Evolutionary conservation across 2,329 filamentous ascomycete genomes (phyloP).

Genomic region (Fusarium circinatum): DNA sequence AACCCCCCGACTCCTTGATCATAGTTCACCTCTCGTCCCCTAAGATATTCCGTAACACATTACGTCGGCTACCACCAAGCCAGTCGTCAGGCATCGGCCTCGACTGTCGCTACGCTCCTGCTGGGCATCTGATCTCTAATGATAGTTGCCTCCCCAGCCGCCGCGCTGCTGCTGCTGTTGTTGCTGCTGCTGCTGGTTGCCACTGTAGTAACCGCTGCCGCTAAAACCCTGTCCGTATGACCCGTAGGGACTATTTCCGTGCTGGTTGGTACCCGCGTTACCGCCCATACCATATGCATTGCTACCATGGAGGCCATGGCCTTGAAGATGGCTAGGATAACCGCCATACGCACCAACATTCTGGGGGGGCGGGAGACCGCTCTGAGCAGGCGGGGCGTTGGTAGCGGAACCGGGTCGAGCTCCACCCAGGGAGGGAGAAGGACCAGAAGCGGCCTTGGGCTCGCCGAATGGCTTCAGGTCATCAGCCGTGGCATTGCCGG

Average conservation of each 20-base stretch:
- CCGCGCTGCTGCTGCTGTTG: slow-evolving; percentile 54
- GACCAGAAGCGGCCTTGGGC: slow-evolving; percentile 62
- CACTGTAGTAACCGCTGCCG: slow-evolving; percentile 59
- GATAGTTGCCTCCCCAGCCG: slow-evolving; percentile 71
- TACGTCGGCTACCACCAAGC: slow-evolving; percentile 40
- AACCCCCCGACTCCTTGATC: slow-evolving; percentile 40
- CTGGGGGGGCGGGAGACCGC: slow-evolving; percentile 66
- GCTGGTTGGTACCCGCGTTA: slow-evolving; percentile 62
- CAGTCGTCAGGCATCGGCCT: neutral
- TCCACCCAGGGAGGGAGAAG: slow-evolving; percentile 65
- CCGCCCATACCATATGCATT: slow-evolving; percentile 66
- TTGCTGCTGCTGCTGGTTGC: slow-evolving; percentile 52
- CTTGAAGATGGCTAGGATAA: slow-evolving; percentile 66
- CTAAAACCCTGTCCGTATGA: slow-evolving; percentile 61
- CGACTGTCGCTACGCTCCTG: neutral
- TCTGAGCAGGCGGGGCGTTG: slow-evolving; percentile 59
- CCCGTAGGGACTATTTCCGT: slow-evolving; percentile 63
- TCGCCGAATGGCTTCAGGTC: slow-evolving; percentile 71
- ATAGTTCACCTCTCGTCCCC: slow-evolving; percentile 30
- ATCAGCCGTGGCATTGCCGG: slow-evolving; percentile 56
- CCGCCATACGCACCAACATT: slow-evolving; percentile 64
- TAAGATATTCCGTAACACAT: slow-evolving; percentile 33
- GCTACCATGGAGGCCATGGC: slow-evolving; percentile 64
- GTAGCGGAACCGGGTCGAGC: slow-evolving; percentile 68
- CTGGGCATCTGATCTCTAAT: slow-evolving; percentile 48